These are phyloP conservation scores for Takashimella tepidaria DNA, from an alignment of 1,284 basidiomycete species.

Conservation along the genomic window DNA sequence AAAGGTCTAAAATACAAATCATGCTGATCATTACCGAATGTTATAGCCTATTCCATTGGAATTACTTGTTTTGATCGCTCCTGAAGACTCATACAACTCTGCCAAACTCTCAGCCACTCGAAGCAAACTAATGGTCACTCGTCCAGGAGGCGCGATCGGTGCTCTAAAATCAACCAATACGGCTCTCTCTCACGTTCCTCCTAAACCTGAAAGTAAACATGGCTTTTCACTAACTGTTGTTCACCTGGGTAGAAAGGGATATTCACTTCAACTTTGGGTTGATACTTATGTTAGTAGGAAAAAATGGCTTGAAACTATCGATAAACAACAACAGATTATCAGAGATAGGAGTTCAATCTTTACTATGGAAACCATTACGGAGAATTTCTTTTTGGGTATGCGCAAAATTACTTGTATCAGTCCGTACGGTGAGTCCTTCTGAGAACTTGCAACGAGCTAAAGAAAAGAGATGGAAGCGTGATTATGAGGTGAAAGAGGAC, in stretches of 20 bases:
- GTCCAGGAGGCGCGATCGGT: conserved; percentile 13
- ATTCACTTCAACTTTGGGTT: conserved; percentile 89
- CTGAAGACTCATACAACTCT: conserved; percentile 59
- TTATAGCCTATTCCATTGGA: conserved; percentile 89
- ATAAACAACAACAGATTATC: conserved; percentile 80
- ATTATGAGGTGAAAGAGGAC: too few species aligned
- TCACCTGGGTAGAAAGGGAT: conserved; percentile 88
- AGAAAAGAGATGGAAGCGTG: too few species aligned
- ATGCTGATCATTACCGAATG: not conserved
- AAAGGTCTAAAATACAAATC: not conserved
- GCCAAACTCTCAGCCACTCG: conserved; percentile 39
- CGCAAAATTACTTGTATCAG: conserved; percentile 91
- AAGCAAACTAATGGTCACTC: conserved; percentile 47
- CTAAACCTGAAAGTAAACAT: conserved; percentile 69
- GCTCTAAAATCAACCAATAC: too few species aligned
- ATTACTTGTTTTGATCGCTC: conserved; percentile 75
- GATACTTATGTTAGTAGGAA: conserved; percentile 76
- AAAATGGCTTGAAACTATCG: conserved; percentile 93
- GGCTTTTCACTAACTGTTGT: conserved; percentile 90
- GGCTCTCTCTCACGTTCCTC: conserved; percentile 30
- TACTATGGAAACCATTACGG: conserved; percentile 76
- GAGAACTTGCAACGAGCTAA: not conserved
- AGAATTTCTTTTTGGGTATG: conserved; percentile 75
- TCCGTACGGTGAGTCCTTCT: conserved; percentile 70
- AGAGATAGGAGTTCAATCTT: conserved; percentile 82